Evolutionary conservation across 352 stramenopile species (phyloP).

Genomic region (Phytopythium helicoides): DNA sequence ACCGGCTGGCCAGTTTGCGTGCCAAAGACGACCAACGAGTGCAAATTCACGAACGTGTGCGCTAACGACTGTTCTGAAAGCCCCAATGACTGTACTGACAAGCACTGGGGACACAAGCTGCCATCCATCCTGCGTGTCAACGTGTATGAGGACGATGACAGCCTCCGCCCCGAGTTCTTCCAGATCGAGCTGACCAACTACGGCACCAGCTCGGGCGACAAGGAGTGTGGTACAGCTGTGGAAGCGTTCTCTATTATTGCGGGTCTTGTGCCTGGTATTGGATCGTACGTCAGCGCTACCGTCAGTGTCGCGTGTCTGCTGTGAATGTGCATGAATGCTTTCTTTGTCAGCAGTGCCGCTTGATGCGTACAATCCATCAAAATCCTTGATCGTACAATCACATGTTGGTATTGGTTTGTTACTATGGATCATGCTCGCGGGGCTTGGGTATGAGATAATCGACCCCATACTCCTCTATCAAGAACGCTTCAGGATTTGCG

Average conservation of each 20-base stretch:
- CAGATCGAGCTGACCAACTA: constrained; percentile 5
- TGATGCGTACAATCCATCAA: too few relatives aligned
- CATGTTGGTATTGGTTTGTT: too few relatives aligned
- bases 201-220: neutral
- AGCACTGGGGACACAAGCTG: constrained; percentile 7
- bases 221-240: neutral
- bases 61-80: neutral
- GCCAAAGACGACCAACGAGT: neutral
- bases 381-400: too few relatives aligned
- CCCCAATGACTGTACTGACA: constrained; percentile 1
- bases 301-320: constrained; percentile 3
- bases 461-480: constrained; percentile 38
- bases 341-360: too few relatives aligned
- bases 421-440: neutral
- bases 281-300: constrained; percentile 1
- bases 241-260: neutral
- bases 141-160: constrained; percentile 8
- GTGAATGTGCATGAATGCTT: neutral
- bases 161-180: constrained; percentile 8
- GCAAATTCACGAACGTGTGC: neutral
- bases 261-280: constrained; percentile 3
- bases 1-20: constrained; percentile 2
- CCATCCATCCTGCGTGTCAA: constrained; percentile 4
- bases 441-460: constrained; percentile 25
- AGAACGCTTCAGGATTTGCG: constrained; percentile 38